Conservation (phyloP, 768 basidiomycete genomes). For the Mycena crocata region DNA sequence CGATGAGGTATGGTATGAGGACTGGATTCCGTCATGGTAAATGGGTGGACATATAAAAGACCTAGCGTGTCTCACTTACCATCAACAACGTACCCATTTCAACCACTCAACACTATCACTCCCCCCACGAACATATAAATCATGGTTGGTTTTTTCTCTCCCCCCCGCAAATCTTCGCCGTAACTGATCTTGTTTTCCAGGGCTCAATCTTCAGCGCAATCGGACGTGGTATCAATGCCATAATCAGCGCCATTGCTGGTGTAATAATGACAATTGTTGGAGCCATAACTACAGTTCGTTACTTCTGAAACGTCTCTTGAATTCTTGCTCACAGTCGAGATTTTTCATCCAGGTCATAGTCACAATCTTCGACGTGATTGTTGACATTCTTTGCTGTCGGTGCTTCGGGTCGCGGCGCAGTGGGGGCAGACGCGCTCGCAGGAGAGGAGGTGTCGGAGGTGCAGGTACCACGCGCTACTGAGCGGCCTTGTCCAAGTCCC, state of each 20-base stretch:
- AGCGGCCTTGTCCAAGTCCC: too few relatives aligned
- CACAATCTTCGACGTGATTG: constrained; percentile 71
- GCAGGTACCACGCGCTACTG: neutral
- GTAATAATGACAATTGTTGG: constrained; percentile 71
- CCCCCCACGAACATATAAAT: neutral
- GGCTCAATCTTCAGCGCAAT: constrained; percentile 64
- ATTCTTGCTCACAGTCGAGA: neutral
- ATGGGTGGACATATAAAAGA: constrained; percentile 3
- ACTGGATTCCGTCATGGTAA: too few relatives aligned
- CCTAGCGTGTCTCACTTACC: neutral
- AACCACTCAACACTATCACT: neutral
- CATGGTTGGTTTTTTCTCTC: constrained; percentile 8
- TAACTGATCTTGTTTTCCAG: neutral
- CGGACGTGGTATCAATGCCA: constrained; percentile 65
- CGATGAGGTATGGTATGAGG: too few relatives aligned
- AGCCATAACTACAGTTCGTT: constrained; percentile 68
- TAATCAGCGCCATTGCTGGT: constrained; percentile 70
- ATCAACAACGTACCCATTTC: neutral
- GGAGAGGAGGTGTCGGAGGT: neutral
- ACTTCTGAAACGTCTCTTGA: neutral
- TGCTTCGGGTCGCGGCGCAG: constrained; percentile 52
- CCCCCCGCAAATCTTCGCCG: too few relatives aligned
- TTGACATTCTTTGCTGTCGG: constrained; percentile 65
- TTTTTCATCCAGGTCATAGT: constrained; percentile 62
- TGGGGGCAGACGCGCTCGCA: neutral